Conservation (phyloP, 2,329 filamentous ascomycete genomes). For the Aspergillus carbonarius region DNA sequence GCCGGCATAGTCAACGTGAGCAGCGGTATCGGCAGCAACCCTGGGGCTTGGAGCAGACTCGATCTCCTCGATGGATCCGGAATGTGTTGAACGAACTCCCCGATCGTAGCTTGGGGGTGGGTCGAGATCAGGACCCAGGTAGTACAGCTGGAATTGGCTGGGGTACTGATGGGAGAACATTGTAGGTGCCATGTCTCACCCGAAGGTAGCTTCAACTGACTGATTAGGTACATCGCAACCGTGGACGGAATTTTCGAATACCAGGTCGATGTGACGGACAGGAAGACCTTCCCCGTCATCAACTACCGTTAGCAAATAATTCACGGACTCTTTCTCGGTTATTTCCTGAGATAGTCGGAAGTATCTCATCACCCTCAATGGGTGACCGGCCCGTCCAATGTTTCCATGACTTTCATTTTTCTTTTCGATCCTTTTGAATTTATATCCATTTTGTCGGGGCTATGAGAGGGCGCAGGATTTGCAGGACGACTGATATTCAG, state of each 20-base stretch:
- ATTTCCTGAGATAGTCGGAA: not conserved
- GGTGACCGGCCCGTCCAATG: not conserved
- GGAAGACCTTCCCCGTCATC: constrained; percentile 48
- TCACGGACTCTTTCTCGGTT: not conserved
- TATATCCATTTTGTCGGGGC: not conserved
- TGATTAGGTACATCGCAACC: constrained; percentile 47
- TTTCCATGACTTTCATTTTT: not conserved
- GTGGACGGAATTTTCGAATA: constrained; percentile 51
- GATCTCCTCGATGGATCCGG: constrained; percentile 40
- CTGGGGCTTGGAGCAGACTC: constrained; percentile 34
- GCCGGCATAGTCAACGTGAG: constrained; percentile 30
- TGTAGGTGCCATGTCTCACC: constrained; percentile 38
- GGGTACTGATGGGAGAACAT: constrained; percentile 46
- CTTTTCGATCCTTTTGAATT: not conserved
- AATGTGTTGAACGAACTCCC: constrained; percentile 38
- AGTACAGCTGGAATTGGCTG: constrained; percentile 50
- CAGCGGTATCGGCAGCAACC: constrained; percentile 36
- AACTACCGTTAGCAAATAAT: constrained; percentile 37
- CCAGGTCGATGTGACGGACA: constrained; percentile 47
- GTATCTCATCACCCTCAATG: not conserved
- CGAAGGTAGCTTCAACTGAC: constrained; percentile 12
- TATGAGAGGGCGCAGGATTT: not conserved
- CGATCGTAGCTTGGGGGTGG: constrained; percentile 31
- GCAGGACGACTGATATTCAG: not conserved
- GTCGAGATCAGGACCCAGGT: constrained; percentile 38